A percentile compares a stretch with the other conserved stretches of the same genome.
phyloP scores from a whole-genome alignment of 768 basidiomycete genomes.

The Artomyces pyxidatus region DNA sequence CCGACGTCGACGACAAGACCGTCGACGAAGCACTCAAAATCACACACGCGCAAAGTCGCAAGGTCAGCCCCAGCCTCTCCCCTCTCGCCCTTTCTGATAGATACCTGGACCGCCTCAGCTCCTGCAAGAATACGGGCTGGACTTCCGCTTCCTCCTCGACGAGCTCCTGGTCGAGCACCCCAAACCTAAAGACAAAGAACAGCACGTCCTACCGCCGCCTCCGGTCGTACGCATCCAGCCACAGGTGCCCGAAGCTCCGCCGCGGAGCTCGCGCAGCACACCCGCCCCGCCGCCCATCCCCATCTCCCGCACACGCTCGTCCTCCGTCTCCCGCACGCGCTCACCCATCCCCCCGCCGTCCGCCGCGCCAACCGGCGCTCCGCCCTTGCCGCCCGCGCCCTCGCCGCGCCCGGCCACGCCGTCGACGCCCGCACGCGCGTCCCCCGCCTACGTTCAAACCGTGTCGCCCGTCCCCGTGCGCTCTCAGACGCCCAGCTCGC shows the following conservation, averaged over 20 bases:
- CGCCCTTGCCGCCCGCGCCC: not conserved
- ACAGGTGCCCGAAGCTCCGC: not conserved
- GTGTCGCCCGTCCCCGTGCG: conserved; percentile 1
- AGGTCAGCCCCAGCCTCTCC: conserved; percentile 39
- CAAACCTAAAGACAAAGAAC: conserved; percentile 22
- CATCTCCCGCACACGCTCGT: conserved; percentile 6
- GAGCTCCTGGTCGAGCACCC: conserved; percentile 50
- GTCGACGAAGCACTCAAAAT: conserved; percentile 75
- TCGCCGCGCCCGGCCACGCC: not conserved
- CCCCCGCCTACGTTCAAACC: conserved; percentile 5
- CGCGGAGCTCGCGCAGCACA: not conserved
- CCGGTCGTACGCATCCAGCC: conserved; percentile 1
- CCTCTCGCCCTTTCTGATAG: not conserved
- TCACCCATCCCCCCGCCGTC: not conserved
- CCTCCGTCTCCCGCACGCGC: not conserved
- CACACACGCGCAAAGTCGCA: conserved; percentile 73
- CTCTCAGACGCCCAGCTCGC: not conserved
- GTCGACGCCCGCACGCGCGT: conserved; percentile 4
- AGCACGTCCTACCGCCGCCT: conserved; percentile 9
- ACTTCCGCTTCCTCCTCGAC: conserved; percentile 89
- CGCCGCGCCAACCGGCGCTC: not conserved
- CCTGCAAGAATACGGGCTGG: conserved; percentile 87
- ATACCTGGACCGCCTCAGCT: conserved; percentile 38
- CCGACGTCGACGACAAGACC: conserved; percentile 61
- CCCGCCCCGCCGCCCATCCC: not conserved